phyloP scores from a whole-genome alignment of 352 stramenopile species.

The Globisporangium megalacanthum region DNA sequence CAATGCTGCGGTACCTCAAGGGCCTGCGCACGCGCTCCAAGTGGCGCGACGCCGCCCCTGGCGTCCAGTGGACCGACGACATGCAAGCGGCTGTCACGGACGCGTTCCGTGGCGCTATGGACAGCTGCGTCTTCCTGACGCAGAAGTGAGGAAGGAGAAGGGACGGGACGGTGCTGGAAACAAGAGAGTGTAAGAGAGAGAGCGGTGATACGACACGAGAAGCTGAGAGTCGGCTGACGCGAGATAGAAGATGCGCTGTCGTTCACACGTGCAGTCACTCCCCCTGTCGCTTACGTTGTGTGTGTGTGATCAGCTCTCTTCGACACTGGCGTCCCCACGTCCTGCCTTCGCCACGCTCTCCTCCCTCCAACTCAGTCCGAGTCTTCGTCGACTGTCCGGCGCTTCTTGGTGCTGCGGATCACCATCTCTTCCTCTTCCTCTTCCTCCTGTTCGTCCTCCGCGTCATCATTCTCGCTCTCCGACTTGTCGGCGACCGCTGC shows the following conservation, averaged over 20 bases:
- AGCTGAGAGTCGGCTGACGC: background rate
- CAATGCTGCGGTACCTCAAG: slow-evolving; percentile 67
- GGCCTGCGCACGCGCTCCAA: slow-evolving; percentile 64
- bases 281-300: too few relatives aligned
- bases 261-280: background rate
- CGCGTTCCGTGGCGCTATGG: slow-evolving; percentile 60
- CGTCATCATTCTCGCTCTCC: slow-evolving; percentile 62
- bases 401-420: slow-evolving; percentile 68
- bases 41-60: slow-evolving; percentile 55
- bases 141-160: slow-evolving; percentile 29
- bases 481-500: slow-evolving; percentile 42
- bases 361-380: slow-evolving; percentile 40
- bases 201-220: slow-evolving; percentile 1
- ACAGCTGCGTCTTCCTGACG: slow-evolving; percentile 72
- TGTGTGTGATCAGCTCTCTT: too few relatives aligned
- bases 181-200: slow-evolving; percentile 1
- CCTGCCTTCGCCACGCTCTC: too few relatives aligned
- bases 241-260: background rate
- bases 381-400: slow-evolving; percentile 80
- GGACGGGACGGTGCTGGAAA: background rate
- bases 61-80: slow-evolving; percentile 31
- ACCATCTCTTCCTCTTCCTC: slow-evolving; percentile 77
- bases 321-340: too few relatives aligned
- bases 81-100: slow-evolving; percentile 63
- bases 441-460: slow-evolving; percentile 62